A percentile compares a stretch with the other conserved stretches of the same genome.
These are phyloP conservation scores for Rostrohypoxylon terebratum DNA, from an alignment of 495 filamentous ascomycete species.

Conservation along the genomic window DNA sequence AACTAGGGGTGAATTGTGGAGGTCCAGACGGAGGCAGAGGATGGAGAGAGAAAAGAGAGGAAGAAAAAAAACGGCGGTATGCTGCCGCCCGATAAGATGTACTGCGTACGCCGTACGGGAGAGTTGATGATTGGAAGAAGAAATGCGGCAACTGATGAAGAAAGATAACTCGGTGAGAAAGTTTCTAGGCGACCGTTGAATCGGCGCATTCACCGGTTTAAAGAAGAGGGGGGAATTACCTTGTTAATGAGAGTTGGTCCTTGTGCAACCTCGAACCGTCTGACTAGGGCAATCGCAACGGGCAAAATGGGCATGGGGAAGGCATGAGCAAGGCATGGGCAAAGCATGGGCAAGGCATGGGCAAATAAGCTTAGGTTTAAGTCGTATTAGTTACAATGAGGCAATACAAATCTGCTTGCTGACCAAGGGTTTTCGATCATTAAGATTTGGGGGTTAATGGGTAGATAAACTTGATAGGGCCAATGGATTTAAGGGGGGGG, in stretches of 20 bases:
- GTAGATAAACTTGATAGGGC: constrained; percentile 26
- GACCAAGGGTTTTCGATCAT: constrained; percentile 25
- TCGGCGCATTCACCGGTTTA: constrained; percentile 53
- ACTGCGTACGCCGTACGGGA: constrained; percentile 39
- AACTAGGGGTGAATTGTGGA: constrained; percentile 38
- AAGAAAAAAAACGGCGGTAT: constrained; percentile 44
- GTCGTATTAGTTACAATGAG: constrained; percentile 34
- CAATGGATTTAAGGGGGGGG: constrained; percentile 28
- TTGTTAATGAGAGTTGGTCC: constrained; percentile 31
- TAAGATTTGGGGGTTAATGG: constrained; percentile 9
- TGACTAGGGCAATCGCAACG: constrained; percentile 21
- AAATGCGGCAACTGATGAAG: constrained; percentile 42
- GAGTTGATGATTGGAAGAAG: constrained; percentile 51
- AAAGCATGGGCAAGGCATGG: background rate
- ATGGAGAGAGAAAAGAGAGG: constrained; percentile 36
- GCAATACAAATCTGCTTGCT: constrained; percentile 43
- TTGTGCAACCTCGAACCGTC: constrained; percentile 36
- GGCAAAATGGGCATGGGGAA: background rate
- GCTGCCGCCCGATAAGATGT: constrained; percentile 48
- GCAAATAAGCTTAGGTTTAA: background rate
- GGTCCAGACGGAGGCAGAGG: constrained; percentile 44
- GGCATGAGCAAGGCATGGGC: no score
- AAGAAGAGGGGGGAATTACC: constrained; percentile 53
- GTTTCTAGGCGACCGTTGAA: constrained; percentile 46
- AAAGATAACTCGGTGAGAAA: constrained; percentile 53